Base-by-base conservation (phyloP, 768 basidiomycete species). In the Mycena rosella region DNA sequence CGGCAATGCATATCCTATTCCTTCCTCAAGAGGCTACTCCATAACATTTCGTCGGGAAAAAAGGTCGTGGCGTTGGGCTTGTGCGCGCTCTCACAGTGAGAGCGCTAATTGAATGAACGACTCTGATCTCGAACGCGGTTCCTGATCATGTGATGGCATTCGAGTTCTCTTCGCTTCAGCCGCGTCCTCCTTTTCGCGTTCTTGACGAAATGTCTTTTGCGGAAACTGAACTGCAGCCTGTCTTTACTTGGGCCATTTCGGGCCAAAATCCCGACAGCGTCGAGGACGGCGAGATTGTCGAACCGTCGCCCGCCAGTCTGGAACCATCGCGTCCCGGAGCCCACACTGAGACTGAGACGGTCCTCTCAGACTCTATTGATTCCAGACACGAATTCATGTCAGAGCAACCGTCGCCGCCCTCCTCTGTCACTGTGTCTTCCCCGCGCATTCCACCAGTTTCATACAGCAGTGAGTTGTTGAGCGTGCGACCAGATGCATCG, bases 1-100 rank as follows among this genome's bases (percentile, higher is more conserved):
- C 67, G 56, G 22, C 49, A 51, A 15, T 56, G 26, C 42, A 53
- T 53, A 53, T 44, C 29, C 22, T 44, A 61, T 53, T 38, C 81
- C 81, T n/a, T n/a, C n/a, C n/a, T n/a, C n/a, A n/a, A n/a, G n/a
- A n/a, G n/a, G n/a, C n/a, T n/a, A n/a, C n/a, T n/a, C n/a, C n/a
- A n/a, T n/a, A n/a, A n/a, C n/a, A n/a, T n/a, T n/a, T n/a, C n/a
- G n/a, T n/a, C n/a, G n/a, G n/a, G n/a, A n/a, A n/a, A n/a, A n/a
- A n/a, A n/a, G n/a, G n/a, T n/a, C n/a, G n/a, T n/a, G n/a, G n/a
- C n/a, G n/a, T n/a, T n/a, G n/a, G n/a, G n/a, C n/a, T n/a, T n/a
- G 32, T 34, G 32, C 11, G 5, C 32, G 6, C 11, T 34, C 11
- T 34, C 6, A 6, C 32, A 34, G 32, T 34, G 32, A 34, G 32